These are phyloP conservation scores for Pleurotus pulmonarius DNA, from an alignment of 768 basidiomycete species.

Conservation along the genomic window DNA sequence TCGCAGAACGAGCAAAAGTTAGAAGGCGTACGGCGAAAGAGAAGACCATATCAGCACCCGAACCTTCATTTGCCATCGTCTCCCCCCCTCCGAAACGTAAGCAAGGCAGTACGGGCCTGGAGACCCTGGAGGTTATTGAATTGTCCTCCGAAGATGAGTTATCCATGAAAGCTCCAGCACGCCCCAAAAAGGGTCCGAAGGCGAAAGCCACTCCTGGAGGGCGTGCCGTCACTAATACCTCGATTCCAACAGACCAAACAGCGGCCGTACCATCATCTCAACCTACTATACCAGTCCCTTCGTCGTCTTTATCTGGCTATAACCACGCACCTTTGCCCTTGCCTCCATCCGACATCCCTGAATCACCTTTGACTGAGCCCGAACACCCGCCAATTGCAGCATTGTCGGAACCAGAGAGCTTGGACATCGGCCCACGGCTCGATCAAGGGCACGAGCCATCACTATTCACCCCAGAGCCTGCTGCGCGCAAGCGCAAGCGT, in stretches of 20 bases:
- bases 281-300: slow-evolving; percentile 18
- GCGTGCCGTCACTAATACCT: no score
- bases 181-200: slow-evolving; percentile 18
- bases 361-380: slow-evolving; percentile 1
- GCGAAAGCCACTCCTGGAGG: slow-evolving; percentile 13
- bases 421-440: not conserved
- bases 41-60: not conserved
- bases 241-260: slow-evolving; percentile 17
- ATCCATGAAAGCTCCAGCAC: slow-evolving; percentile 16
- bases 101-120: not conserved
- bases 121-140: slow-evolving; percentile 36
- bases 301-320: slow-evolving; percentile 15
- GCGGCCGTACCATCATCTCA: slow-evolving; percentile 11
- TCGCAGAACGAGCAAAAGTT: slow-evolving; percentile 59
- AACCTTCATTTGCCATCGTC: not conserved
- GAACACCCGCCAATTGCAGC: slow-evolving; percentile 3
- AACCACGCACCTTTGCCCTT: not conserved
- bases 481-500: slow-evolving; percentile 1
- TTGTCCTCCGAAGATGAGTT: slow-evolving; percentile 40
- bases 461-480: not conserved
- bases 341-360: not conserved
- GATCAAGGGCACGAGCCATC: not conserved
- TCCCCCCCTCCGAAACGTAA: not conserved
- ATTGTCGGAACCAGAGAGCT: not conserved
- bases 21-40: slow-evolving; percentile 36